These are phyloP conservation scores for Sinapis alba DNA, from an alignment of 441 rosid genomes.

Conservation along the genomic window DNA sequence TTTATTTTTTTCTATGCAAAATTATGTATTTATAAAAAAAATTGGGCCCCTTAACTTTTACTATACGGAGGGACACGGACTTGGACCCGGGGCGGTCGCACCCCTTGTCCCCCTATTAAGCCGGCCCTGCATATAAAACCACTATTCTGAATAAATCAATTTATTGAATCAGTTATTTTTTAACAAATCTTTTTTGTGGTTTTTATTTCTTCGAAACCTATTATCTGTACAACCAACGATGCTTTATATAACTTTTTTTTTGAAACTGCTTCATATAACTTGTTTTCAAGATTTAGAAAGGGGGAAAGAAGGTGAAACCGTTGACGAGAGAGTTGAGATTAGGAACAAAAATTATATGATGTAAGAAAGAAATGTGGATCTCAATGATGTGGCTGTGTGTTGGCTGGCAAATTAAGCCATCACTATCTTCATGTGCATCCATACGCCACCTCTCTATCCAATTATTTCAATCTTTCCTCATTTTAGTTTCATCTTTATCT, in stretches of 20 bases:
- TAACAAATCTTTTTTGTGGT: neutral
- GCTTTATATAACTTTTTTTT: neutral
- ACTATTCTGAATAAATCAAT: neutral
- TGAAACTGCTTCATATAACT: neutral
- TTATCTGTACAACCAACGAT: neutral
- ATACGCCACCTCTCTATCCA: slow-evolving; percentile 32
- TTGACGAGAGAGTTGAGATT: slow-evolving; percentile 25
- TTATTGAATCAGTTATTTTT: neutral
- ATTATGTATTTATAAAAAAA: too few relatives aligned
- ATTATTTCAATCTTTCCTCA: slow-evolving; percentile 15
- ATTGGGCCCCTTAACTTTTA: too few relatives aligned
- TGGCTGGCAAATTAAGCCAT: slow-evolving; percentile 42
- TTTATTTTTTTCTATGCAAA: too few relatives aligned
- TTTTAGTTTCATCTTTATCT: slow-evolving; percentile 4
- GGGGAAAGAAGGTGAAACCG: slow-evolving; percentile 9
- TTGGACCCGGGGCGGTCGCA: too few relatives aligned
- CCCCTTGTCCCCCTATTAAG: too few relatives aligned
- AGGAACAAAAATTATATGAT: slow-evolving; percentile 13
- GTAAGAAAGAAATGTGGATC: slow-evolving; percentile 41
- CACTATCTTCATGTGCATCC: slow-evolving; percentile 41
- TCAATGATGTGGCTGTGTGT: slow-evolving; percentile 37
- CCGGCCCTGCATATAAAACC: too few relatives aligned
- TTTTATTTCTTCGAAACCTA: neutral
- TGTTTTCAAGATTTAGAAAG: neutral
- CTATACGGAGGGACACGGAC: too few relatives aligned